Conservation (phyloP, 331 rosid genomes). For the Quercus tomentella region DNA sequence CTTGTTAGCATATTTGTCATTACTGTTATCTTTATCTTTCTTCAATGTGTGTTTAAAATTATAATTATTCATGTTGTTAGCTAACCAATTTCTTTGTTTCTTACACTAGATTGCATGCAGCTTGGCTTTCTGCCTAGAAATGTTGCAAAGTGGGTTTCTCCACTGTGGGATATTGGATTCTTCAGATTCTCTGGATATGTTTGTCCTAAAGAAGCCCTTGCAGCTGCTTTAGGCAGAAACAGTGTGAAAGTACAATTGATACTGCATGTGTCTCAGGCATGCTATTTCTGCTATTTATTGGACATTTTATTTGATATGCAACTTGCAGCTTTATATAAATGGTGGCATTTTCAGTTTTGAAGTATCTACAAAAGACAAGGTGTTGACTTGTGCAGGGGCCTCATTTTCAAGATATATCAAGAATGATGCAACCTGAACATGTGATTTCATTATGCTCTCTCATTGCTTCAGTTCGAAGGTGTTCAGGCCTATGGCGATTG, state of each 20-base stretch:
- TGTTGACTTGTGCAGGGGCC: conserved; percentile 51
- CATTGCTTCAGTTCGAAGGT: conserved; percentile 62
- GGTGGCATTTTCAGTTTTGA: background rate
- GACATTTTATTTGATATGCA: conserved; percentile 3
- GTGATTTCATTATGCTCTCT: conserved; percentile 51
- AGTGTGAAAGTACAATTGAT: conserved; percentile 42
- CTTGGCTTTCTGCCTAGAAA: conserved; percentile 77
- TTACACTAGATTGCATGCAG: conserved; percentile 46
- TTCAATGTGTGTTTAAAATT: background rate
- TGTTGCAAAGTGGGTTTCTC: conserved; percentile 77
- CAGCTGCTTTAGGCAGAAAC: conserved; percentile 65
- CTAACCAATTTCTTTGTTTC: conserved; percentile 17
- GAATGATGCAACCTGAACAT: conserved; percentile 50
- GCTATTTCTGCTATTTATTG: conserved; percentile 14
- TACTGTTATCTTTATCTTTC: conserved; percentile 1
- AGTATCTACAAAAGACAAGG: conserved; percentile 15
- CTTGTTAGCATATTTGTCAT: background rate
- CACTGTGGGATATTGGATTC: conserved; percentile 78
- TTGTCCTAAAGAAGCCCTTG: conserved; percentile 66
- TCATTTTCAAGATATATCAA: conserved; percentile 48
- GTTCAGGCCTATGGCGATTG: conserved; percentile 66
- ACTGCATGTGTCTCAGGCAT: conserved; percentile 55
- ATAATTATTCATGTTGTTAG: conserved; percentile 9
- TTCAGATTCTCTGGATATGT: conserved; percentile 59
- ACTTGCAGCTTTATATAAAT: background rate